These are phyloP conservation scores for Dendrothele bispora DNA, from an alignment of 768 basidiomycete genomes.

Conservation along the genomic window DNA sequence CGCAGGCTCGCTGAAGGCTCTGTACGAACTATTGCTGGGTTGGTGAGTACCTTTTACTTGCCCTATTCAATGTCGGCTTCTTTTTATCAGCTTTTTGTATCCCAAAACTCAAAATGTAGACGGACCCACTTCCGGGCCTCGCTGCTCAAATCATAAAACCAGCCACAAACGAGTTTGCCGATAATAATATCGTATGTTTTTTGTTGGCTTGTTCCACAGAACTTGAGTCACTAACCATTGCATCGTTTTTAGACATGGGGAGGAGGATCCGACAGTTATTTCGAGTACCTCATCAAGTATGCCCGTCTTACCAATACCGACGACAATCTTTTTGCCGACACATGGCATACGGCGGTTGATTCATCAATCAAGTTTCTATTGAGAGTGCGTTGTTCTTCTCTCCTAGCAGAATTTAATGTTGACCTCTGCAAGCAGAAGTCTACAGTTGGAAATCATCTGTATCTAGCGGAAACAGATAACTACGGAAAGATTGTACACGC, in stretches of 20 bases:
- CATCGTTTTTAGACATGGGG: conserved; percentile 45
- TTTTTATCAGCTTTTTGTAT: too few relatives aligned
- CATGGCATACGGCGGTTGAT: conserved; percentile 50
- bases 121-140: conserved; percentile 37
- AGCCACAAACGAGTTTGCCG: conserved; percentile 40
- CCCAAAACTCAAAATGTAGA: background rate
- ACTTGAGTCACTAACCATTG: background rate
- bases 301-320: conserved; percentile 47
- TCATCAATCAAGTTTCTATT: conserved; percentile 56
- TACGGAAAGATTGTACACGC: conserved; percentile 29
- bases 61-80: too few relatives aligned
- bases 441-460: conserved; percentile 59
- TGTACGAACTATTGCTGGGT: conserved; percentile 45
- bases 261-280: conserved; percentile 49
- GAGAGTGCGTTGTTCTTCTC: conserved; percentile 46
- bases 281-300: conserved; percentile 56
- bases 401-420: too few relatives aligned
- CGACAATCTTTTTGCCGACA: conserved; percentile 44
- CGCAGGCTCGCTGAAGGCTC: conserved; percentile 43
- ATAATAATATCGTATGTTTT: conserved; percentile 49
- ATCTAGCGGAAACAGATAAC: conserved; percentile 64
- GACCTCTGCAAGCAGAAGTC: conserved; percentile 46
- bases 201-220: too few relatives aligned
- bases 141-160: conserved; percentile 57
- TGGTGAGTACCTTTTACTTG: conserved; percentile 13